A percentile compares a stretch with the other conserved stretches of the same genome.
These are phyloP conservation scores for Globisporangium nagaii DNA, from an alignment of 352 stramenopile genomes.

Conservation along the genomic window DNA sequence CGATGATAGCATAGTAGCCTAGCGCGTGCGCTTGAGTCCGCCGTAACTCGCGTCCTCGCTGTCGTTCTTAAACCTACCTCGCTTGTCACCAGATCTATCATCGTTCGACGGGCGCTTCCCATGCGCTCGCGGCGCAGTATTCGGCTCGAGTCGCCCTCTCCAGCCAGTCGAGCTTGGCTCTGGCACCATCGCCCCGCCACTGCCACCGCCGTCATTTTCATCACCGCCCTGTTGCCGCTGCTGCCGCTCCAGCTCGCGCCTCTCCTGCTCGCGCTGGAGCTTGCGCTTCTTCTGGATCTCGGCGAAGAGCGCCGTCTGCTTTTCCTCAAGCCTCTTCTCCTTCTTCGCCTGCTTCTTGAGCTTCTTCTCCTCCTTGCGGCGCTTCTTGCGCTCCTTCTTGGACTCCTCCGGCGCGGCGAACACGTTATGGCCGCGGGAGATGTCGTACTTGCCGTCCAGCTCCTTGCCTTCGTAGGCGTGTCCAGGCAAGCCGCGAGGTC, in stretches of 20 bases:
- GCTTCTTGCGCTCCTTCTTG: constrained; percentile 53
- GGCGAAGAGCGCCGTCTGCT: constrained; percentile 39
- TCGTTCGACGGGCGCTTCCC: constrained; percentile 4
- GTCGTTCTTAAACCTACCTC: constrained; percentile 7
- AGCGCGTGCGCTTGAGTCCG: constrained; percentile 52
- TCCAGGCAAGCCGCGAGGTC: constrained; percentile 50
- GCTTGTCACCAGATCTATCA: constrained; percentile 2
- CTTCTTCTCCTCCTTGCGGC: constrained; percentile 53
- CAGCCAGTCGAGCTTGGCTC: constrained; percentile 57
- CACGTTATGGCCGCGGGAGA: constrained; percentile 78
- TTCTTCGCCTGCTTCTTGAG: constrained; percentile 44
- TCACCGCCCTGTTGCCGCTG: not conserved
- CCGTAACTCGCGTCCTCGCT: constrained; percentile 45
- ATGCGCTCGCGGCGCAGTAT: constrained; percentile 10
- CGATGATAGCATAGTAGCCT: constrained; percentile 5
- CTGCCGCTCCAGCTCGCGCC: constrained; percentile 11
- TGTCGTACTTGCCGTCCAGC: constrained; percentile 57
- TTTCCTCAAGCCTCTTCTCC: constrained; percentile 45
- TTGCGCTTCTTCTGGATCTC: constrained; percentile 40
- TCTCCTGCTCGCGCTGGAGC: constrained; percentile 20
- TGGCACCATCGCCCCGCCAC: no score
- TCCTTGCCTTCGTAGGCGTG: constrained; percentile 89
- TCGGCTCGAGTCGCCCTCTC: constrained; percentile 57
- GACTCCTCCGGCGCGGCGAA: constrained; percentile 62
- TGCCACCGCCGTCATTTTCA: constrained; percentile 4